phyloP scores from a whole-genome alignment of 331 rosid genomes.

The Arachis monticola region DNA sequence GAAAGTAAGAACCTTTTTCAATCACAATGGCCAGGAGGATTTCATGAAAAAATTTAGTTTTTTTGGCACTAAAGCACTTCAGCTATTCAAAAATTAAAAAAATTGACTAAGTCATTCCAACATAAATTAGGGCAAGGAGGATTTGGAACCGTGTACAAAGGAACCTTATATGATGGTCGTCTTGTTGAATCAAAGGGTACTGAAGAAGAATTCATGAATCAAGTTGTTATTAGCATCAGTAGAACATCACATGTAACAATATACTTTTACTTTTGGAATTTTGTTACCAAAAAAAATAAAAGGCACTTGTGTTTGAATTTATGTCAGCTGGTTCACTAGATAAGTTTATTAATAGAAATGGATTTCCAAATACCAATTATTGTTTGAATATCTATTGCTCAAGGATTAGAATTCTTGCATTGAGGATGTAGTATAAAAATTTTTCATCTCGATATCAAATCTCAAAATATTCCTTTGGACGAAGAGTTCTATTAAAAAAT shows the following conservation, averaged over 20 bases:
- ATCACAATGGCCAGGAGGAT: too few relatives aligned
- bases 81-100: too few relatives aligned
- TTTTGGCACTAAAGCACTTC: too few relatives aligned
- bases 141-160: too few relatives aligned
- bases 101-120: too few relatives aligned
- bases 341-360: not conserved
- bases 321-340: not conserved
- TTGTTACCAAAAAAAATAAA: not conserved
- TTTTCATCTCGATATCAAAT: not conserved
- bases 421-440: not conserved
- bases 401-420: not conserved
- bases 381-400: not conserved
- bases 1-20: too few relatives aligned
- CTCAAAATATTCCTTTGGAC: not conserved
- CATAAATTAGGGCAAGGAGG: too few relatives aligned
- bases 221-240: not conserved
- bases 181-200: too few relatives aligned
- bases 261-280: not conserved
- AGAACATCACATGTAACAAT: not conserved
- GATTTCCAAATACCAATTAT: not conserved
- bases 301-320: not conserved
- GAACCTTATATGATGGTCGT: too few relatives aligned
- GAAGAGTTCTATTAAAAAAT: not conserved
- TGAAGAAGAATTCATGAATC: not conserved
- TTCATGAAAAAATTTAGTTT: too few relatives aligned